Percentiles rank a stretch among this genome's conserved stretches.
These are phyloP conservation scores for Pythium grandisporangium DNA, from an alignment of 352 stramenopile species.

Conservation along the genomic window DNA sequence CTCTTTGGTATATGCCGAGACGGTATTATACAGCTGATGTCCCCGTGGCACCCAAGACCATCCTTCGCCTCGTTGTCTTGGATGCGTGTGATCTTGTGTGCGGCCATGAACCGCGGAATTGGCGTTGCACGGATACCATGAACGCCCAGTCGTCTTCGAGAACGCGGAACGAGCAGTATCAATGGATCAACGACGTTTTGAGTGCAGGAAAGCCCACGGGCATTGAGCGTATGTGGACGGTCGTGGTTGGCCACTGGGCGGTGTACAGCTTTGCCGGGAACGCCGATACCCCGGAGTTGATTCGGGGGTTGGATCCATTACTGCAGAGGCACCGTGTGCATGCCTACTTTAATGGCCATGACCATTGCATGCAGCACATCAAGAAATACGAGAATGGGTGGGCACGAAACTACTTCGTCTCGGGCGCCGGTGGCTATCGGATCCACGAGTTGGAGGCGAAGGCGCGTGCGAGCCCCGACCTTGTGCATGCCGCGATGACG, in stretches of 20 bases:
- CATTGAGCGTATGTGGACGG: conserved; percentile 77
- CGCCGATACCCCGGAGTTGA: conserved; percentile 67
- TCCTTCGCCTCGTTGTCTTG: conserved; percentile 69
- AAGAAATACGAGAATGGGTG: conserved; percentile 33
- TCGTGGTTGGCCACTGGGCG: conserved; percentile 79
- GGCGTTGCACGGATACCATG: conserved; percentile 71
- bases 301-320: conserved; percentile 57
- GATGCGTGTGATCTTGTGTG: conserved; percentile 81
- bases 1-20: conserved; percentile 70
- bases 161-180: conserved; percentile 56
- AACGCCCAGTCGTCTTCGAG: conserved; percentile 56
- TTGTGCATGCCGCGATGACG: conserved; percentile 77
- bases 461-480: conserved; percentile 49
- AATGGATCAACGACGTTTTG: conserved; percentile 67
- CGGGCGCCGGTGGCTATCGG: conserved; percentile 64
- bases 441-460: conserved; percentile 60
- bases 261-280: conserved; percentile 84
- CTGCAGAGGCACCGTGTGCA: conserved; percentile 78
- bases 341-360: conserved; percentile 83
- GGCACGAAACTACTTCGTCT: conserved; percentile 70
- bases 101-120: conserved; percentile 64
- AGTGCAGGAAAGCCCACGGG: conserved; percentile 41
- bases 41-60: conserved; percentile 69
- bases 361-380: conserved; percentile 81
- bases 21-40: conserved; percentile 77